These are phyloP conservation scores for Linnemannia exigua DNA, from an alignment of 192 early-diverging fungal genomes.

Conservation along the genomic window DNA sequence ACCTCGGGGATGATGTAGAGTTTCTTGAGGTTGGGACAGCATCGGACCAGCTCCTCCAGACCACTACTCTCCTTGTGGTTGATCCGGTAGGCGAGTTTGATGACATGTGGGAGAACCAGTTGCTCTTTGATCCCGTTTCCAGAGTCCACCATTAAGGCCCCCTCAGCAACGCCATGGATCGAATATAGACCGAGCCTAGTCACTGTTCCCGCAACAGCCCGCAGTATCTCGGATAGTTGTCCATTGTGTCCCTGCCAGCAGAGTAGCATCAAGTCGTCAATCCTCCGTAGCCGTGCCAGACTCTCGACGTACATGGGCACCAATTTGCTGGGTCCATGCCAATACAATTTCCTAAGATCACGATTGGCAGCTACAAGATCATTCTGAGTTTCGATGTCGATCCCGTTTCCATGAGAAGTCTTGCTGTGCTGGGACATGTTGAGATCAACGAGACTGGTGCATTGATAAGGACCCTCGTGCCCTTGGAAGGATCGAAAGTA, in stretches of 20 bases:
- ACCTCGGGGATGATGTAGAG: constrained; percentile 3
- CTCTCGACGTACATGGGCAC: neutral
- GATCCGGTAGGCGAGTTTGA: constrained; percentile 4
- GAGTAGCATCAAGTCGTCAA: neutral
- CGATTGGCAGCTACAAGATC: neutral
- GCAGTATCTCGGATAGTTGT: neutral
- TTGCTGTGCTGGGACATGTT: neutral
- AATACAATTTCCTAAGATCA: neutral
- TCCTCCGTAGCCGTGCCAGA: neutral
- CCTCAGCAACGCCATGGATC: neutral
- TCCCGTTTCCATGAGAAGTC: neutral
- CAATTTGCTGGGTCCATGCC: neutral
- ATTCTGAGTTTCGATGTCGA: neutral
- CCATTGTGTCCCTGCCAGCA: neutral
- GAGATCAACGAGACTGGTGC: neutral
- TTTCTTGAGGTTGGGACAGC: constrained; percentile 9
- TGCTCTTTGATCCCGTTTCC: constrained; percentile 1
- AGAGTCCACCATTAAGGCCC: neutral
- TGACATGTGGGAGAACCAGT: neutral
- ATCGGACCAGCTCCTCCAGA: neutral
- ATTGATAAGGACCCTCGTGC: neutral
- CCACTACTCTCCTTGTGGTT: constrained; percentile 2
- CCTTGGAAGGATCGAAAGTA: neutral
- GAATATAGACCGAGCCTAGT: neutral
- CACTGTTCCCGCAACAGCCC: neutral